These are phyloP conservation scores for Wallacemonas collosoma DNA, from an alignment of 208 protist species.

Conservation along the genomic window DNA sequence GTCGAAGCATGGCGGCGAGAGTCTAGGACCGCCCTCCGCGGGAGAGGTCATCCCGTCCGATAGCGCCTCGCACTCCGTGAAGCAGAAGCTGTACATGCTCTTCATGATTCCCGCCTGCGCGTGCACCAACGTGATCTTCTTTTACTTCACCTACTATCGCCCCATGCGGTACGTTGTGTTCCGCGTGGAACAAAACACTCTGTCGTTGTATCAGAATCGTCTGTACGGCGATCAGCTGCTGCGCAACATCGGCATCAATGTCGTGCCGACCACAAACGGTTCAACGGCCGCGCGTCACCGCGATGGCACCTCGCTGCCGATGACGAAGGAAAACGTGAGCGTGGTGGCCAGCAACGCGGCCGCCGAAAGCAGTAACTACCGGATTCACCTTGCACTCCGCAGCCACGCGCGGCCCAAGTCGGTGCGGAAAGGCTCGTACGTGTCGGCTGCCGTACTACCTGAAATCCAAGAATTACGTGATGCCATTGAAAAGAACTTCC, in stretches of 20 bases:
- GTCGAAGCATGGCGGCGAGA: conserved; percentile 27
- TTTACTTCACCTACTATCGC: conserved; percentile 84
- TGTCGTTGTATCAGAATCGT: conserved; percentile 34
- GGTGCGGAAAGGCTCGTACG: conserved; percentile 48
- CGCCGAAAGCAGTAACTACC: conserved; percentile 1
- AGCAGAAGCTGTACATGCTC: conserved; percentile 80
- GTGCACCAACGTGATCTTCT: conserved; percentile 42
- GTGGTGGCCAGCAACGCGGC: conserved; percentile 13
- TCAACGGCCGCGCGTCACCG: neutral
- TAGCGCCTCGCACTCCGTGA: conserved; percentile 40
- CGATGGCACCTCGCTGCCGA: neutral
- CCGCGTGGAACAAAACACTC: conserved; percentile 63
- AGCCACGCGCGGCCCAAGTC: conserved; percentile 50
- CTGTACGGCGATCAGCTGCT: conserved; percentile 35
- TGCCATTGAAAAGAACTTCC: conserved; percentile 44
- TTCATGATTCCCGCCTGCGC: conserved; percentile 63
- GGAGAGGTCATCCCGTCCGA: conserved; percentile 41
- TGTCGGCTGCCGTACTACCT: conserved; percentile 42
- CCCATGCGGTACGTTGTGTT: conserved; percentile 67
- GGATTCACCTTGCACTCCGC: neutral
- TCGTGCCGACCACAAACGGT: conserved; percentile 2
- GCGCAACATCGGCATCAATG: conserved; percentile 30
- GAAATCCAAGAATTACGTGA: conserved; percentile 51
- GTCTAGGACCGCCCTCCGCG: conserved; percentile 36
- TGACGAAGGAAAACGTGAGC: conserved; percentile 8